phyloP scores from a whole-genome alignment of 176 grass and related monocot species.

The Panicum miliaceum region DNA sequence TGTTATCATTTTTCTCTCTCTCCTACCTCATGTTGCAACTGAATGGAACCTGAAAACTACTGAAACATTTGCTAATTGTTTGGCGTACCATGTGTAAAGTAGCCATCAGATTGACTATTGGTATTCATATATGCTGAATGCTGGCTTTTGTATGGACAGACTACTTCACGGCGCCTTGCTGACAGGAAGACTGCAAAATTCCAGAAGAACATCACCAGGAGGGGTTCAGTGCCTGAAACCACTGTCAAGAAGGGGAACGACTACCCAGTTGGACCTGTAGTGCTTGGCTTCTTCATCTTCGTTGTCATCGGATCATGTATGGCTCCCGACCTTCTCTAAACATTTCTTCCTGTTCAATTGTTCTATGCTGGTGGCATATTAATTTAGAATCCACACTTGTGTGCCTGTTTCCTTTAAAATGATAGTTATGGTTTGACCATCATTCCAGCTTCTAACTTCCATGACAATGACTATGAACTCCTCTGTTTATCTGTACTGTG shows the following conservation, averaged over 20 bases:
- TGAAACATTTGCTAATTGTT: neutral
- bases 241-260: conserved; percentile 67
- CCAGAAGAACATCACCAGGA: conserved; percentile 73
- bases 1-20: neutral
- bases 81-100: neutral
- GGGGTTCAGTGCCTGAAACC: conserved; percentile 62
- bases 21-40: neutral
- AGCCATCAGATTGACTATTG: neutral
- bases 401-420: neutral
- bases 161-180: conserved; percentile 64
- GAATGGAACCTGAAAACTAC: neutral
- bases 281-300: conserved; percentile 68
- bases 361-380: neutral
- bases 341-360: neutral
- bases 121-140: neutral
- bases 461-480: neutral
- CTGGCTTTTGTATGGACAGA: conserved; percentile 41
- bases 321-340: conserved; percentile 10
- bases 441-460: neutral
- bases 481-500: neutral
- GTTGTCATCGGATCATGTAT: conserved; percentile 75
- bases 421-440: neutral
- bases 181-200: conserved; percentile 67
- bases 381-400: neutral
- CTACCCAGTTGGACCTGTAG: conserved; percentile 67